phyloP scores from a whole-genome alignment of 495 filamentous ascomycete genomes.

The Pyrenula aspistea region DNA sequence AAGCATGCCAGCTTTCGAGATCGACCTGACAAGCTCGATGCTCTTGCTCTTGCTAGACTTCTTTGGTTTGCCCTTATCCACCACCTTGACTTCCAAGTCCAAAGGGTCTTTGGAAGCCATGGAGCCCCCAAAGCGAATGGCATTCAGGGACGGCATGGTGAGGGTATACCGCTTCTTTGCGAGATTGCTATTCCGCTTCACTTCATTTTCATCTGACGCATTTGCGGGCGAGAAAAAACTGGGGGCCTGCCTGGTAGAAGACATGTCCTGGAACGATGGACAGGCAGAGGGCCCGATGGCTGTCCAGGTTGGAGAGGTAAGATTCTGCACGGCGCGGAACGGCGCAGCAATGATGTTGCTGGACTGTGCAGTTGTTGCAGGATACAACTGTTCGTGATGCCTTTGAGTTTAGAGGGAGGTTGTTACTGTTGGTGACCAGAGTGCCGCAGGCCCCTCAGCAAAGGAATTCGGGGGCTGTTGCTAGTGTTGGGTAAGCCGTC shows the following conservation, averaged over 20 bases:
- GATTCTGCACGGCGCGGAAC: background rate
- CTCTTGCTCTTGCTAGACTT: background rate
- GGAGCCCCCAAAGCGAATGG: background rate
- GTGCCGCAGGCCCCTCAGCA: too few species aligned
- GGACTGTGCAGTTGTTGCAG: background rate
- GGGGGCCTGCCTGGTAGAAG: background rate
- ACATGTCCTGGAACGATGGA: background rate
- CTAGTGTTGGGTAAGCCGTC: background rate
- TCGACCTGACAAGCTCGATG: background rate
- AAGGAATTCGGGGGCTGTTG: background rate
- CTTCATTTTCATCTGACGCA: background rate
- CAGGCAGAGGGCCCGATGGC: background rate
- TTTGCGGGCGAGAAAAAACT: background rate
- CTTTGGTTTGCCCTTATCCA: background rate
- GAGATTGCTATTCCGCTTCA: background rate
- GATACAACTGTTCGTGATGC: background rate
- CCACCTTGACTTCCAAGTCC: background rate
- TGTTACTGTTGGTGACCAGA: background rate
- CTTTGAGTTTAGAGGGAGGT: background rate
- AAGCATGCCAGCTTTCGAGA: background rate
- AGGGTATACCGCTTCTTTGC: background rate
- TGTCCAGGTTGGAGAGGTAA: background rate
- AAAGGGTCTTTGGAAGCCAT: background rate
- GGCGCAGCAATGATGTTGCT: background rate
- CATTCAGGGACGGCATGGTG: background rate